Percentiles rank a stretch among this genome's conserved stretches.
phyloP scores from a whole-genome alignment of 345 rosid genomes.

The Eucalyptus marginata region DNA sequence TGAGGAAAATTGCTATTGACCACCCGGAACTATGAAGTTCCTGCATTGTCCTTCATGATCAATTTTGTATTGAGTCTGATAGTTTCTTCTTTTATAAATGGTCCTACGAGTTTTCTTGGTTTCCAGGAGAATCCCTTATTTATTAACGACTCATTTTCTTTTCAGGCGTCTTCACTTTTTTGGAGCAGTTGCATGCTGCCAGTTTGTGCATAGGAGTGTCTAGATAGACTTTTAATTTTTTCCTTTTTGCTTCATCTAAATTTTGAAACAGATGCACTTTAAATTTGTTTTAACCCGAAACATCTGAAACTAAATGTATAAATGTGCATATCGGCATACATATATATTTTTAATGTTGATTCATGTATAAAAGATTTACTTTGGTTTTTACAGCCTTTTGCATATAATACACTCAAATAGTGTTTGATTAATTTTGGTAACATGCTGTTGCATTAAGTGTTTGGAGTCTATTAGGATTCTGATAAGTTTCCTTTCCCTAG shows the following conservation, averaged over 20 bases:
- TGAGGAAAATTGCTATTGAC: not conserved
- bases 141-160: not conserved
- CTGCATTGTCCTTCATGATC: not conserved
- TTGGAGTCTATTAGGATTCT: not conserved
- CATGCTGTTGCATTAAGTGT: not conserved
- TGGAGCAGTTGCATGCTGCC: not conserved
- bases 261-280: not conserved
- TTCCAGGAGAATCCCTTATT: not conserved
- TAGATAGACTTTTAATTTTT: not conserved
- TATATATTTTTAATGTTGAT: not conserved
- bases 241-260: not conserved
- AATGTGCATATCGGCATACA: not conserved
- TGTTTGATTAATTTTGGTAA: not conserved
- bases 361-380: not conserved
- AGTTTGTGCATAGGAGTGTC: not conserved
- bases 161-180: not conserved
- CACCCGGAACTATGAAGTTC: not conserved
- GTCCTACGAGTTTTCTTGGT: not conserved
- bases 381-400: not conserved
- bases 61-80: not conserved
- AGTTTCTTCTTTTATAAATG: not conserved
- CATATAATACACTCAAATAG: not conserved
- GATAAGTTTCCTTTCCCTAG: not conserved
- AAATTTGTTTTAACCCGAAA: not conserved
- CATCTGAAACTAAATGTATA: not conserved